phyloP scores from a whole-genome alignment of 1,284 basidiomycete genomes.

The Pseudozyma tsukubaensis region DNA sequence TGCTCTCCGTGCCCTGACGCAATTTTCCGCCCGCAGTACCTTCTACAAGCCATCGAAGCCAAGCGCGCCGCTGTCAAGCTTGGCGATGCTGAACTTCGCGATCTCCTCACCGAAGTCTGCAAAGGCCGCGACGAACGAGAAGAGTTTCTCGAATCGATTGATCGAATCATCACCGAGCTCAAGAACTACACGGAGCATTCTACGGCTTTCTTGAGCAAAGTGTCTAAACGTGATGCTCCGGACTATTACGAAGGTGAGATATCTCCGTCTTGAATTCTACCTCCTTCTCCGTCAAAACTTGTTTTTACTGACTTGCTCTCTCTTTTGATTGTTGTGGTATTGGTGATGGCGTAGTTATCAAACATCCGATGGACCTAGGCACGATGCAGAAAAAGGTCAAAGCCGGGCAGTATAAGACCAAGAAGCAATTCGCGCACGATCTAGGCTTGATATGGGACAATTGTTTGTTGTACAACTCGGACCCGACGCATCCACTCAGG shows the following conservation, averaged over 20 bases:
- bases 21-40: slow-evolving; percentile 45
- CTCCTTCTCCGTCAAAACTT: too few species aligned
- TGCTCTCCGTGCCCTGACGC: too few species aligned
- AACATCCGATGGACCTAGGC: slow-evolving; percentile 83
- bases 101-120: slow-evolving; percentile 62
- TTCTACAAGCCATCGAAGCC: slow-evolving; percentile 67
- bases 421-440: slow-evolving; percentile 91
- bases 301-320: too few species aligned
- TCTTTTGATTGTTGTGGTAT: too few species aligned
- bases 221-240: slow-evolving; percentile 66
- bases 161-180: slow-evolving; percentile 65
- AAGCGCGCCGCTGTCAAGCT: slow-evolving; percentile 59
- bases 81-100: slow-evolving; percentile 58
- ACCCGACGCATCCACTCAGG: slow-evolving; percentile 72
- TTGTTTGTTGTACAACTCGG: slow-evolving; percentile 90
- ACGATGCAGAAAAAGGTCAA: slow-evolving; percentile 94
- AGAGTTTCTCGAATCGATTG: slow-evolving; percentile 66
- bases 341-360: slow-evolving; percentile 33
- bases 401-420: slow-evolving; percentile 85
- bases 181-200: slow-evolving; percentile 67
- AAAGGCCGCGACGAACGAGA: slow-evolving; percentile 64
- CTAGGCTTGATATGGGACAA: slow-evolving; percentile 97
- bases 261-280: too few species aligned
- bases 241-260: slow-evolving; percentile 63
- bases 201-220: slow-evolving; percentile 63